phyloP scores from a whole-genome alignment of 2,329 filamentous ascomycete genomes.

The Juglanconis sp. region DNA sequence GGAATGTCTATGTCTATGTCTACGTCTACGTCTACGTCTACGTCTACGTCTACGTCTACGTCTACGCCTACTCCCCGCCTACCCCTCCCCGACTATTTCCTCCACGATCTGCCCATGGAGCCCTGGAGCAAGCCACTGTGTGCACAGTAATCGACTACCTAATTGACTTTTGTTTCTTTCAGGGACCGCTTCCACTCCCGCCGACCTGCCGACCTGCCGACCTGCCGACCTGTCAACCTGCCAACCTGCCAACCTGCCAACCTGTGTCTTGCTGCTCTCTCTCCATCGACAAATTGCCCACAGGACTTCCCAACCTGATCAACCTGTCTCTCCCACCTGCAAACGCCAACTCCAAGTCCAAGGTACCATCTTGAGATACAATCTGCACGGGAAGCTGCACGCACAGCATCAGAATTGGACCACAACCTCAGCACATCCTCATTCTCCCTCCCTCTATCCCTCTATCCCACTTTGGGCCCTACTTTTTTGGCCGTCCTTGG shows the following conservation, averaged over 20 bases:
- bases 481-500: neutral
- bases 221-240: no score
- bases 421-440: neutral
- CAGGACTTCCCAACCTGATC: no score
- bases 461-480: neutral
- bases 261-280: no score
- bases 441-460: neutral
- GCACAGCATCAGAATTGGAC: neutral
- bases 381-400: neutral
- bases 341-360: neutral
- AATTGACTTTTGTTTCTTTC: slow-evolving; percentile 4
- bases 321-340: no score
- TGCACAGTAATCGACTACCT: neutral
- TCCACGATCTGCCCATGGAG: neutral
- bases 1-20: neutral
- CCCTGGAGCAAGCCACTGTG: neutral
- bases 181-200: neutral
- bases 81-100: neutral
- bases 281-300: no score
- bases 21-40: no score
- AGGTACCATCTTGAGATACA: neutral
- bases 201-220: neutral
- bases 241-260: no score
- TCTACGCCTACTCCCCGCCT: neutral
- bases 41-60: no score